A percentile compares a stretch with the other conserved stretches of the same genome.
These are phyloP conservation scores for Chaetomium olivaceum DNA, from an alignment of 2,329 filamentous ascomycete genomes.

Conservation along the genomic window DNA sequence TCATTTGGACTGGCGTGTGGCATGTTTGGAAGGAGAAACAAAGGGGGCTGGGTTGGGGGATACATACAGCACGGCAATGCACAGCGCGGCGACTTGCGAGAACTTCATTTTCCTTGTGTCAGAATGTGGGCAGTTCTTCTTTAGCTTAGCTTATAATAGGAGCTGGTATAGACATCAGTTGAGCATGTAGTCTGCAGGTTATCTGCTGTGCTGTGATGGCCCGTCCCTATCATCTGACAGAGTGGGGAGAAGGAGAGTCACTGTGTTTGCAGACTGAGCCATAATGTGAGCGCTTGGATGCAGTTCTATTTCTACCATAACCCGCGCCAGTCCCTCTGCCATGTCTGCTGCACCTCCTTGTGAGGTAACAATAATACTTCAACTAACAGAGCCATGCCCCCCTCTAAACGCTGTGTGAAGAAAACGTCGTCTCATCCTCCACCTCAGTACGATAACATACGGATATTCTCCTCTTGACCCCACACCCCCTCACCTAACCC, in stretches of 20 bases:
- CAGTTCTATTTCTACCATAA: background rate
- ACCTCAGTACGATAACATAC: too few relatives aligned
- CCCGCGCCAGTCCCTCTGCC: background rate
- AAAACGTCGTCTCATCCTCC: too few relatives aligned
- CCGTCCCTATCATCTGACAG: background rate
- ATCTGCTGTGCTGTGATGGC: background rate
- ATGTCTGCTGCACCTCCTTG: background rate
- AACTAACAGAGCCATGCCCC: background rate
- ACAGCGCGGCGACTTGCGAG: slow-evolving; percentile 8
- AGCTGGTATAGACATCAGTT: slow-evolving; percentile 3
- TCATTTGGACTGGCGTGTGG: background rate
- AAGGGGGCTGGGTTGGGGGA: background rate
- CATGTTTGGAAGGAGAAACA: background rate
- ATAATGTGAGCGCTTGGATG: background rate
- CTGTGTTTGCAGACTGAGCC: background rate
- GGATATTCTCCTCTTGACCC: too few relatives aligned
- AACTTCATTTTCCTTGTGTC: background rate
- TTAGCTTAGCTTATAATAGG: slow-evolving; percentile 5
- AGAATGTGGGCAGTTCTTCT: background rate
- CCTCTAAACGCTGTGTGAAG: too few relatives aligned
- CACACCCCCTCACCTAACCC: too few relatives aligned
- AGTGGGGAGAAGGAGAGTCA: background rate
- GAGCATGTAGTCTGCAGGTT: background rate
- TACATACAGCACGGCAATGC: background rate
- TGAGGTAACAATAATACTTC: too few relatives aligned